Conservation (phyloP, 2,329 filamentous ascomycete species). For the Thyridium curvatum region DNA sequence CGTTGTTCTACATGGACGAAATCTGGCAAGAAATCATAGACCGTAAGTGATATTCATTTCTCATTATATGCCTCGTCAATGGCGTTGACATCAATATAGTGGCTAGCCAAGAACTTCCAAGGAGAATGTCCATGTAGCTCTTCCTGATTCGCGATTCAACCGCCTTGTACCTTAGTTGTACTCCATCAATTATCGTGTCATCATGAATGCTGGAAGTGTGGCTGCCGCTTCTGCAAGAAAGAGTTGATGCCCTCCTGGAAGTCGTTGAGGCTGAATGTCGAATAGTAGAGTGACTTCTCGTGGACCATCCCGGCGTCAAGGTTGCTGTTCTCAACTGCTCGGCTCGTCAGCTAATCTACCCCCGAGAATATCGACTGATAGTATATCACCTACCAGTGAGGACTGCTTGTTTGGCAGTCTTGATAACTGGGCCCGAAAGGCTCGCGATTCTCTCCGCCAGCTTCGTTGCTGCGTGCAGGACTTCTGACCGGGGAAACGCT, state of each 20-base stretch:
- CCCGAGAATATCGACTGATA: not conserved
- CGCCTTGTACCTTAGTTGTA: too few relatives aligned
- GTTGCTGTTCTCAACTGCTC: conserved; percentile 32
- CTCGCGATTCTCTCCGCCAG: conserved; percentile 30
- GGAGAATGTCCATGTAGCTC: too few relatives aligned
- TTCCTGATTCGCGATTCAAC: too few relatives aligned
- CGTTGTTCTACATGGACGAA: too few relatives aligned
- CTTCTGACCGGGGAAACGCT: conserved; percentile 22
- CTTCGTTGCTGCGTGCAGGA: conserved; percentile 28
- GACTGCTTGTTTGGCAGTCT: conserved; percentile 36
- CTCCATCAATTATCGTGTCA: too few relatives aligned
- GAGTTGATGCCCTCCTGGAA: conserved; percentile 32
- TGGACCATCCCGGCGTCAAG: conserved; percentile 29
- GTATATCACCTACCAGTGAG: conserved; percentile 21
- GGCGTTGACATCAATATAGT: too few relatives aligned
- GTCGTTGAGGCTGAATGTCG: conserved; percentile 28
- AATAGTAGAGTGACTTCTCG: conserved; percentile 28
- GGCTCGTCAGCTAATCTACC: conserved; percentile 11
- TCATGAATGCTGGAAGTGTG: conserved; percentile 12
- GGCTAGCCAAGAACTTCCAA: too few relatives aligned
- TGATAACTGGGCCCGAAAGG: conserved; percentile 30
- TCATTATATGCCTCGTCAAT: too few relatives aligned
- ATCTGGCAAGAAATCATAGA: too few relatives aligned
- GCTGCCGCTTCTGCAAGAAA: conserved; percentile 30
- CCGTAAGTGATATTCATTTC: too few relatives aligned